phyloP scores from a whole-genome alignment of 1,139 yeast species.

The Yamadazyma buinensis region DNA sequence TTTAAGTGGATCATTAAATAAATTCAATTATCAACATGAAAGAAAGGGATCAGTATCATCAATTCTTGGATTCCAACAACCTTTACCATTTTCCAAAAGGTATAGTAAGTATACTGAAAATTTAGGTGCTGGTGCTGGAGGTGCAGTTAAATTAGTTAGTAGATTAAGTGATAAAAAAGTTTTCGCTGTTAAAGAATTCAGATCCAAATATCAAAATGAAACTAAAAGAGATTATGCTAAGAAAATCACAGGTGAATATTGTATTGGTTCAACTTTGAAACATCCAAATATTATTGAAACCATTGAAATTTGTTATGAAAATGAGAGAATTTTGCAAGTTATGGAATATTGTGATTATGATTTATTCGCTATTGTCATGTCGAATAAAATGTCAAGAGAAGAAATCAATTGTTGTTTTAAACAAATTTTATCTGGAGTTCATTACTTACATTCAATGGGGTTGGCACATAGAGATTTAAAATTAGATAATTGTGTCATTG shows the following conservation, averaged over 20 bases:
- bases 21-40: constrained; percentile 30
- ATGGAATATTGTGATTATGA: constrained; percentile 96
- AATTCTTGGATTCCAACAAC: constrained; percentile 24
- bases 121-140: constrained; percentile 96
- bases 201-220: constrained; percentile 74
- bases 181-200: constrained; percentile 91
- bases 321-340: constrained; percentile 81
- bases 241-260: constrained; percentile 92
- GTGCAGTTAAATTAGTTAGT: constrained; percentile 75
- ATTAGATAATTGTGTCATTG: constrained; percentile 90
- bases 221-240: constrained; percentile 84
- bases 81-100: constrained; percentile 62
- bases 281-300: constrained; percentile 92
- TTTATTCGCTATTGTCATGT: constrained; percentile 92
- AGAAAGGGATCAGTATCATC: constrained; percentile 37
- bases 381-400: constrained; percentile 81
- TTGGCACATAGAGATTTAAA: constrained; percentile 90
- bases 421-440: constrained; percentile 79
- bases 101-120: constrained; percentile 83
- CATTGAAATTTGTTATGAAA: constrained; percentile 85
- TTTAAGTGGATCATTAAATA: constrained; percentile 18
- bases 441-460: constrained; percentile 82
- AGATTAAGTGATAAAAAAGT: constrained; percentile 65
- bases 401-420: constrained; percentile 90
- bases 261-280: constrained; percentile 87